A percentile compares a stretch with the other conserved stretches of the same genome.
These are phyloP conservation scores for Symbiotaphrina buchneri DNA, from an alignment of 495 filamentous ascomycete species.

Conservation along the genomic window DNA sequence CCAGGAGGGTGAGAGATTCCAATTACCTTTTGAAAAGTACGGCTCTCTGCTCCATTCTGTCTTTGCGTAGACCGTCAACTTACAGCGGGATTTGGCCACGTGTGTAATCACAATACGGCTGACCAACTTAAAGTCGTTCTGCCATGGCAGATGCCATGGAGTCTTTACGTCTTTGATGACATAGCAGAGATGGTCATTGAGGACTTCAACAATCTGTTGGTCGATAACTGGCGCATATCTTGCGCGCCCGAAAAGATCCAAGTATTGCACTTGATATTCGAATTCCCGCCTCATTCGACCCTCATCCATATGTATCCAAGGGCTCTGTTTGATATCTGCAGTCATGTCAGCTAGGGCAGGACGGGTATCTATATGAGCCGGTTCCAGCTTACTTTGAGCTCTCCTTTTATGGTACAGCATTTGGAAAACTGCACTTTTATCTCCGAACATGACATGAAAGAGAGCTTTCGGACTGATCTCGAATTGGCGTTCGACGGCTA, in stretches of 20 bases:
- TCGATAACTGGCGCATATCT: constrained; percentile 44
- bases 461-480: constrained; percentile 79
- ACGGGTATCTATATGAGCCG: background rate
- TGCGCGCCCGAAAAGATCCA: constrained; percentile 32
- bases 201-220: constrained; percentile 73
- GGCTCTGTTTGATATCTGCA: constrained; percentile 51
- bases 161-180: constrained; percentile 73
- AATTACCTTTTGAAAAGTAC: constrained; percentile 30
- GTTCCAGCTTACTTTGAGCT: constrained; percentile 36
- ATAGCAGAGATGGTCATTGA: constrained; percentile 91
- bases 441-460: constrained; percentile 90
- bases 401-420: constrained; percentile 69
- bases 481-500: constrained; percentile 51
- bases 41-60: constrained; percentile 64
- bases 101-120: constrained; percentile 91
- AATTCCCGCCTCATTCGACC: constrained; percentile 55
- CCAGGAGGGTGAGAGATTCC: constrained; percentile 7
- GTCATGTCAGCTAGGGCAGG: constrained; percentile 6
- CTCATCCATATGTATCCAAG: constrained; percentile 51
- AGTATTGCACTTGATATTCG: constrained; percentile 49
- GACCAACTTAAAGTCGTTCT: constrained; percentile 56
- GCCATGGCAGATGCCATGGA: constrained; percentile 77
- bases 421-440: constrained; percentile 86
- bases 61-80: constrained; percentile 67
- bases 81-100: constrained; percentile 75